These are phyloP conservation scores for Wallacemonas sp. DNA, from an alignment of 208 protist species.

Conservation along the genomic window DNA sequence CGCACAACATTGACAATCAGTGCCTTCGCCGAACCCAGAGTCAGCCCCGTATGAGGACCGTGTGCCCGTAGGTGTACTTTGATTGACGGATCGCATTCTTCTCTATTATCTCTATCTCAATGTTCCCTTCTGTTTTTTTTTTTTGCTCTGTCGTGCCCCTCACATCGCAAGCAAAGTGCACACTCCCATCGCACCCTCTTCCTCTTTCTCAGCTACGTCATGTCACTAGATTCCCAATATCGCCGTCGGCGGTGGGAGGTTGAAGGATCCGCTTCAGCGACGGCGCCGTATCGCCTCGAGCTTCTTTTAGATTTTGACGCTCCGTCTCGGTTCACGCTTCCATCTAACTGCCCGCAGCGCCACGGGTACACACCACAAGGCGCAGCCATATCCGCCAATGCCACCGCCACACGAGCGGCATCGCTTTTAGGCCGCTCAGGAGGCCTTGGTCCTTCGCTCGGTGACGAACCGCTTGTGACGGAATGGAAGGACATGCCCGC, in stretches of 20 bases:
- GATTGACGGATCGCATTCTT: no score
- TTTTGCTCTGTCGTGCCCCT: no score
- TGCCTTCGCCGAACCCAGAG: background rate
- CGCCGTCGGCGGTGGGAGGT: conserved; percentile 65
- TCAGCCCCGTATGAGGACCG: no score
- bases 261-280: conserved; percentile 61
- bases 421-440: background rate
- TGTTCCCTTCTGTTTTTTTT: no score
- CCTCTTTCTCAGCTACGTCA: background rate
- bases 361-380: conserved; percentile 32
- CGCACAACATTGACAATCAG: background rate
- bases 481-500: conserved; percentile 26
- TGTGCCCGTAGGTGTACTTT: no score
- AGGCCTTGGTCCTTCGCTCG: conserved; percentile 19
- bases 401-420: conserved; percentile 12
- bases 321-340: conserved; percentile 53
- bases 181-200: background rate
- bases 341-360: conserved; percentile 52
- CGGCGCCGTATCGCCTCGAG: conserved; percentile 56
- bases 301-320: conserved; percentile 75
- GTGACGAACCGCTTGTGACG: conserved; percentile 41
- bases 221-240: conserved; percentile 73
- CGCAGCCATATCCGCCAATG: conserved; percentile 16
- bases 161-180: no score
- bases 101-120: no score